A percentile compares a stretch with the other conserved stretches of the same genome.
Evolutionary conservation across 139 green algal genomes (phyloP).

Genomic region (Diplosphaera chodatii): DNA sequence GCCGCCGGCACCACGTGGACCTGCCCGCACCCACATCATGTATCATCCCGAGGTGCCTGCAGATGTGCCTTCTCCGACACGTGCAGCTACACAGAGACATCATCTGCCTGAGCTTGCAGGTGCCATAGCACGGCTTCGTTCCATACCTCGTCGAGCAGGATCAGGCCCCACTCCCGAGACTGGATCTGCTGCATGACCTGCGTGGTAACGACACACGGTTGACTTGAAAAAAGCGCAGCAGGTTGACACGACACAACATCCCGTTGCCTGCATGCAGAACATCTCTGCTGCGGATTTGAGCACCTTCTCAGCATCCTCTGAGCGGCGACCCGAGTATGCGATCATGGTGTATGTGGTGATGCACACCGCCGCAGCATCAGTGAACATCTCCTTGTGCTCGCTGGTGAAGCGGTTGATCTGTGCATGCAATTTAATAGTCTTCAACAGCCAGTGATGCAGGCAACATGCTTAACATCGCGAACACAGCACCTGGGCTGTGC

Average conservation of each 20-base stretch:
- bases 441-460: neutral
- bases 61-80: too few species aligned
- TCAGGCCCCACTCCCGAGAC: slow-evolving; percentile 88
- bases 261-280: neutral
- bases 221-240: too few species aligned
- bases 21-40: too few species aligned
- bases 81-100: too few species aligned
- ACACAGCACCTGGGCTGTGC: neutral
- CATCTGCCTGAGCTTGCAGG: neutral
- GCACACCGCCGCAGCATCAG: slow-evolving; percentile 44
- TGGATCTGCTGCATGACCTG: slow-evolving; percentile 72
- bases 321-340: slow-evolving; percentile 72
- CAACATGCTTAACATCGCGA: neutral
- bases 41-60: too few species aligned
- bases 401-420: slow-evolving; percentile 85
- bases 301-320: slow-evolving; percentile 40
- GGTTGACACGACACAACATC: too few species aligned
- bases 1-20: slow-evolving; percentile 96
- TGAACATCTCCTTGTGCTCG: slow-evolving; percentile 77
- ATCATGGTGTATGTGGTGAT: slow-evolving; percentile 99
- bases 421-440: neutral
- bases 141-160: slow-evolving; percentile 87
- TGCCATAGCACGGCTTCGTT: neutral
- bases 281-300: too few species aligned
- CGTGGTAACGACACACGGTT: too few species aligned